Evolutionary conservation across 352 stramenopile species (phyloP).

Genomic region (Phytophthora kernoviae): DNA sequence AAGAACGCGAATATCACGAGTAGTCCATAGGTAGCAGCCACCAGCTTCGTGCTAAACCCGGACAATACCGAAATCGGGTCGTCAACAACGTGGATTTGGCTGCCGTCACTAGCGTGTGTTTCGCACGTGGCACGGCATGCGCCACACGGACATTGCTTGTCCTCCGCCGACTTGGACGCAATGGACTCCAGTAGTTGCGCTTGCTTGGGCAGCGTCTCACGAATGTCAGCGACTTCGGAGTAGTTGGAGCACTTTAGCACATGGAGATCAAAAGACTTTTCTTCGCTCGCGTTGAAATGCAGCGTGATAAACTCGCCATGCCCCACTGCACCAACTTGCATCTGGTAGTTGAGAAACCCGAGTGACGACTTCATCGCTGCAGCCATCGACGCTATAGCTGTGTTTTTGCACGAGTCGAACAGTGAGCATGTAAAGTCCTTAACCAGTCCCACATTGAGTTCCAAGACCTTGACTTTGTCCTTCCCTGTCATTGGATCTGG

Average conservation of each 20-base stretch:
- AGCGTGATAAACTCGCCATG: conserved; percentile 90
- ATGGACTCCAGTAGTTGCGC: conserved; percentile 75
- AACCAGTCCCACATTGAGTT: conserved; percentile 76
- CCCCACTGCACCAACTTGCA: conserved; percentile 85
- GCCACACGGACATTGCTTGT: conserved; percentile 81
- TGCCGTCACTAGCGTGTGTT: conserved; percentile 35
- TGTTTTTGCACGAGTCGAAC: conserved; percentile 89
- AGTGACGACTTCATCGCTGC: conserved; percentile 83
- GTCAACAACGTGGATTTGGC: conserved; percentile 56
- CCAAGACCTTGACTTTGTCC: conserved; percentile 79
- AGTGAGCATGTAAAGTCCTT: conserved; percentile 76
- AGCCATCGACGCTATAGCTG: conserved; percentile 72
- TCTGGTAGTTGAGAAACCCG: conserved; percentile 90
- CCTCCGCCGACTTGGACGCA: conserved; percentile 37
- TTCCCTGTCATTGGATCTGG: conserved; percentile 76
- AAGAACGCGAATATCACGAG: conserved; percentile 42
- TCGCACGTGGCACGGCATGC: conserved; percentile 75
- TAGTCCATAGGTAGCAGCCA: conserved; percentile 61
- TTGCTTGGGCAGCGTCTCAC: conserved; percentile 57
- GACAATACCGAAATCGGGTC: conserved; percentile 73
- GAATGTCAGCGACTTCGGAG: conserved; percentile 49
- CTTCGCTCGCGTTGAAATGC: conserved; percentile 56
- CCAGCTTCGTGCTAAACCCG: conserved; percentile 67
- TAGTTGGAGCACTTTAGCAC: conserved; percentile 83
- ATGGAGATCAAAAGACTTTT: conserved; percentile 54